phyloP scores from a whole-genome alignment of 2,329 filamentous ascomycete genomes.

The Lojkania enalia region DNA sequence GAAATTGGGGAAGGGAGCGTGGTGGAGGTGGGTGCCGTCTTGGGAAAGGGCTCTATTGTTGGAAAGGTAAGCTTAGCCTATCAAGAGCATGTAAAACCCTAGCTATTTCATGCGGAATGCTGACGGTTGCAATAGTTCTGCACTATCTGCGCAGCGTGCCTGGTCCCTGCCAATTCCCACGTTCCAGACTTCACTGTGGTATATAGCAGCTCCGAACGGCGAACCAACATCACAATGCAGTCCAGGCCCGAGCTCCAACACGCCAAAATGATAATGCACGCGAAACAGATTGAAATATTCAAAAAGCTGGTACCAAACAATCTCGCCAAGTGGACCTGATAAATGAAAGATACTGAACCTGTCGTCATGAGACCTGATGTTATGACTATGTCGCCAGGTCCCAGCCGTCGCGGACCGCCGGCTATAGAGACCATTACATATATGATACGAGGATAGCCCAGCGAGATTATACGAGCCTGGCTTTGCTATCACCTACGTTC shows the following conservation, averaged over 20 bases:
- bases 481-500: no score
- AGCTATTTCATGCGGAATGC: neutral
- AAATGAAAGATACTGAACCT: no score
- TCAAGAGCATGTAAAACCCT: no score
- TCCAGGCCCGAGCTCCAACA: constrained; percentile 33
- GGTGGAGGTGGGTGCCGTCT: constrained; percentile 37
- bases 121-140: constrained; percentile 42
- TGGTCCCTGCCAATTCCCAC: constrained; percentile 41
- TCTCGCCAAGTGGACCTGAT: constrained; percentile 38
- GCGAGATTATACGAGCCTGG: neutral
- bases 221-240: constrained; percentile 46
- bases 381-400: no score
- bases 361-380: no score
- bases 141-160: constrained; percentile 46
- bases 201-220: constrained; percentile 43
- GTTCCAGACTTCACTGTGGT: constrained; percentile 53
- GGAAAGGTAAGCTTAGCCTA: constrained; percentile 47
- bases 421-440: neutral
- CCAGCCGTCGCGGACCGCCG: neutral
- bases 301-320: constrained; percentile 42
- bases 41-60: constrained; percentile 41
- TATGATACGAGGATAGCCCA: neutral
- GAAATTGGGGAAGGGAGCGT: constrained; percentile 44
- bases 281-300: constrained; percentile 42
- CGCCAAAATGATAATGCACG: constrained; percentile 33